Evolutionary conservation across 1,284 basidiomycete genomes (phyloP).

Genomic region (Microbotryomycetes sp.): DNA sequence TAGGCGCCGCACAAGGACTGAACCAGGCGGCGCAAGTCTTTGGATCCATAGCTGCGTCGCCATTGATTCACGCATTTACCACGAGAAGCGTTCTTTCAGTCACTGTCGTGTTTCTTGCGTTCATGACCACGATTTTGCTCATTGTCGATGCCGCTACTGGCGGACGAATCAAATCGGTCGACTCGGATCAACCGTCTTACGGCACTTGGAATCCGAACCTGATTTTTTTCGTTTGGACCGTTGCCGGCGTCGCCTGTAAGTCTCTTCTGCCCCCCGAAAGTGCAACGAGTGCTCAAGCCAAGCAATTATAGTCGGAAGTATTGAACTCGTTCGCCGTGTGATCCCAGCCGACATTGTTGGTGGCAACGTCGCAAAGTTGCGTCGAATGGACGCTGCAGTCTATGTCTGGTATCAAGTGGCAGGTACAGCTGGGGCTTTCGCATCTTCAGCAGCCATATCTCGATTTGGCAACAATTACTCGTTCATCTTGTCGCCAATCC

Average conservation of each 20-base stretch:
- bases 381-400: conserved; percentile 42
- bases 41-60: conserved; percentile 37
- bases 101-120: conserved; percentile 39
- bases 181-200: conserved; percentile 26
- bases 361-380: conserved; percentile 36
- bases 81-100: conserved; percentile 39
- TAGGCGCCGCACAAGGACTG: conserved; percentile 37
- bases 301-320: conserved; percentile 42
- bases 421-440: conserved; percentile 42
- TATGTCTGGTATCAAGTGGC: conserved; percentile 42
- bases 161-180: conserved; percentile 26
- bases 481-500: conserved; percentile 34
- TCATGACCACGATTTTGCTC: conserved; percentile 39
- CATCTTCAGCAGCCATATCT: conserved; percentile 40
- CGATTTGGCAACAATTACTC: conserved; percentile 42
- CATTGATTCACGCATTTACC: conserved; percentile 41
- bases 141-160: conserved; percentile 42
- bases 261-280: too few species aligned
- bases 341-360: conserved; percentile 37
- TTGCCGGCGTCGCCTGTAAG: conserved; percentile 8
- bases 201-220: conserved; percentile 39
- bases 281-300: conserved; percentile 34
- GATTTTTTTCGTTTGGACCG: conserved; percentile 34
- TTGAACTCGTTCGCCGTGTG: conserved; percentile 42
- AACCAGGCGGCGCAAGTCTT: conserved; percentile 39